phyloP scores from a whole-genome alignment of 345 rosid genomes.

The Rhizophora mangle region DNA sequence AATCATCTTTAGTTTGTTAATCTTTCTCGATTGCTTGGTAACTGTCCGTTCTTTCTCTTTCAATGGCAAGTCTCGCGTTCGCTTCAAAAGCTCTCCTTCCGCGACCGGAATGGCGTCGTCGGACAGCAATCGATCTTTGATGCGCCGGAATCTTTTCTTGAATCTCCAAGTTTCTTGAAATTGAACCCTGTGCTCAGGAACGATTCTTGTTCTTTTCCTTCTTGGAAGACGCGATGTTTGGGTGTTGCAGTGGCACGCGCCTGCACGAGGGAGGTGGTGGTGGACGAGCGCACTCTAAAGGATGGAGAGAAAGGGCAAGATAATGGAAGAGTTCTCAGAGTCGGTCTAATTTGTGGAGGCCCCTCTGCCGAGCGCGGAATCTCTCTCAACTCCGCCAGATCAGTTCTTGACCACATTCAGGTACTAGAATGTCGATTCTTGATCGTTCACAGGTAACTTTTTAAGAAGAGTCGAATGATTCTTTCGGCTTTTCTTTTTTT shows the following conservation, averaged over 20 bases:
- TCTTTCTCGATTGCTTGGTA: neutral
- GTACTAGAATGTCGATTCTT: slow-evolving; percentile 23
- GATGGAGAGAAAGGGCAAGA: slow-evolving; percentile 18
- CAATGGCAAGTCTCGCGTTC: slow-evolving; percentile 39
- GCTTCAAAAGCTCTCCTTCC: slow-evolving; percentile 18
- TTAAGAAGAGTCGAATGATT: too few species aligned
- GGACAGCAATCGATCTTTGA: neutral
- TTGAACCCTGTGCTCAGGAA: slow-evolving; percentile 12
- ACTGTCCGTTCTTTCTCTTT: neutral
- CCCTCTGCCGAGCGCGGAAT: slow-evolving; percentile 98
- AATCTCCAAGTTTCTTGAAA: slow-evolving; percentile 8
- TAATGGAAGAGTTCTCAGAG: slow-evolving; percentile 45
- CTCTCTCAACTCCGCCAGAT: slow-evolving; percentile 89
- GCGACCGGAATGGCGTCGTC: slow-evolving; percentile 5
- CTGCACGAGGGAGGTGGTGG: slow-evolving; percentile 25
- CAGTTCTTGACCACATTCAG: slow-evolving; percentile 92
- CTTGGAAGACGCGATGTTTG: slow-evolving; percentile 7
- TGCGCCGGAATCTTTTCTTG: neutral
- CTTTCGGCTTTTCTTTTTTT: neutral
- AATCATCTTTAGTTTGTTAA: too few species aligned
- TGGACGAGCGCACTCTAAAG: slow-evolving; percentile 29
- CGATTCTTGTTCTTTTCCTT: neutral
- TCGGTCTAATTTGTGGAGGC: slow-evolving; percentile 85
- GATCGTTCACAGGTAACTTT: too few species aligned
- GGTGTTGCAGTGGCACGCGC: slow-evolving; percentile 35